Evolutionary conservation across 257 asterid species (phyloP).

Genomic region (Fraxinus anomala): DNA sequence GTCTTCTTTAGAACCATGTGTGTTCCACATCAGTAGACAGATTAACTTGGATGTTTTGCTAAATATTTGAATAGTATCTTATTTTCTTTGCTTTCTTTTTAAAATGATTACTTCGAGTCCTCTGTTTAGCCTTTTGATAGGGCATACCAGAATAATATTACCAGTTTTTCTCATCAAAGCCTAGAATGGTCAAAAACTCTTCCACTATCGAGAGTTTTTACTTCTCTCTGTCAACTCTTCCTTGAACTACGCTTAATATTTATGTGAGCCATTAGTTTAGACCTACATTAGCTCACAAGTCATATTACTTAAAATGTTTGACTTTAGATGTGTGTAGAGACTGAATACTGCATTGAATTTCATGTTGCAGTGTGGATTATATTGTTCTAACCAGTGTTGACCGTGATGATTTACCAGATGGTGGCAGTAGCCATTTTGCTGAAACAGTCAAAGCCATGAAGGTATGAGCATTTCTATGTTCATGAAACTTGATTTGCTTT

Average conservation of each 20-base stretch:
- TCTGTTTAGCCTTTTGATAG: slow-evolving; percentile 3
- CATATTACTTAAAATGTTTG: slow-evolving; percentile 1
- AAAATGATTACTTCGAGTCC: not conserved
- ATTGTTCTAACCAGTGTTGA: slow-evolving; percentile 96
- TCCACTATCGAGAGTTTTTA: not conserved
- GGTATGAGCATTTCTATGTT: slow-evolving; percentile 39
- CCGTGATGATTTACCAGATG: slow-evolving; percentile 94
- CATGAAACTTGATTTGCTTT: slow-evolving; percentile 22
- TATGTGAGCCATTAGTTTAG: not conserved
- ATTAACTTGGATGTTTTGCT: not conserved
- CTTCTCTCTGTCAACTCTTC: slow-evolving; percentile 4
- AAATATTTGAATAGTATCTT: not conserved
- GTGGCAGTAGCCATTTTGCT: slow-evolving; percentile 96
- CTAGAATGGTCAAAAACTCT: not conserved
- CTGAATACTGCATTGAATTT: slow-evolving; percentile 27
- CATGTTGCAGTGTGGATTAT: slow-evolving; percentile 78
- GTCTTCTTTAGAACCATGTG: not conserved
- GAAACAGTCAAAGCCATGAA: slow-evolving; percentile 91
- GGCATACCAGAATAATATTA: not conserved
- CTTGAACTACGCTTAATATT: not conserved
- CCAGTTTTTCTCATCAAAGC: not conserved
- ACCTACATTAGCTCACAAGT: not conserved
- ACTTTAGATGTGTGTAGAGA: slow-evolving; percentile 7
- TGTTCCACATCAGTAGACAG: not conserved
- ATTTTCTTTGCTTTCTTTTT: slow-evolving; percentile 8